Base-by-base conservation (phyloP, 169 alveolate species). In the Plasmodium yoelii region DNA sequence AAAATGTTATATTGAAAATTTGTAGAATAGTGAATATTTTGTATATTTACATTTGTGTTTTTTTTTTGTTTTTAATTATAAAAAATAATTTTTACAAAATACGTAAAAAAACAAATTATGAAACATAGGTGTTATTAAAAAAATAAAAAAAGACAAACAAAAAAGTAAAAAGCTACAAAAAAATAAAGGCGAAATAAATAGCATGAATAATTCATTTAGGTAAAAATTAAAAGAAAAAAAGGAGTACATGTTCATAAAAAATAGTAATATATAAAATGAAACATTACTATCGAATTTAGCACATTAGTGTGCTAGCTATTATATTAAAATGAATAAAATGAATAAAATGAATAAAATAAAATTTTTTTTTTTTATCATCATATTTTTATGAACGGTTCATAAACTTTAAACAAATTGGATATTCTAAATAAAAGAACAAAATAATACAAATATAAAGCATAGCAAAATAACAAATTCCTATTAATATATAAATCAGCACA, bases 211-310 rank as follows among this genome's bases (percentile, higher is more conserved):
- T 19, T 49, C 9, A 71, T 71, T 71, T 49, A 51, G 53, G 44
- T 65, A 71, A 71, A 71, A 71, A 71, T 71, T 71, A 71, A 71
- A 71, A 71, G 84, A 39, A 49, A 71, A 19, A 56, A 18, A 71
- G 26, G 18, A 65, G 53, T 19, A 9, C 18, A 42, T 42, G 42
- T 5, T 34, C 4, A 6, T 34, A 34, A 34, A 34, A 34, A 34
- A 34, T 53, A 19, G 67, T 71, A 42, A 15, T 8, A 59, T 24
- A 26, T n/a, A 71, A 12, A 49, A 34, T 34, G 42, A 34, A 34
- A 34, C 42, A 34, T 5, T 34, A 34, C 42, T 34, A 34, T 34
- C 7, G 42, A 34, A 34, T 34, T 34, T 34, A 34, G 42, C 42
- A 3, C 7, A 34, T 34, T 34, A 34, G 7, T 34, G 42, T 3